These are phyloP conservation scores for Aspergillus fumigatus DNA, from an alignment of 2,329 filamentous ascomycete species.

Conservation along the genomic window DNA sequence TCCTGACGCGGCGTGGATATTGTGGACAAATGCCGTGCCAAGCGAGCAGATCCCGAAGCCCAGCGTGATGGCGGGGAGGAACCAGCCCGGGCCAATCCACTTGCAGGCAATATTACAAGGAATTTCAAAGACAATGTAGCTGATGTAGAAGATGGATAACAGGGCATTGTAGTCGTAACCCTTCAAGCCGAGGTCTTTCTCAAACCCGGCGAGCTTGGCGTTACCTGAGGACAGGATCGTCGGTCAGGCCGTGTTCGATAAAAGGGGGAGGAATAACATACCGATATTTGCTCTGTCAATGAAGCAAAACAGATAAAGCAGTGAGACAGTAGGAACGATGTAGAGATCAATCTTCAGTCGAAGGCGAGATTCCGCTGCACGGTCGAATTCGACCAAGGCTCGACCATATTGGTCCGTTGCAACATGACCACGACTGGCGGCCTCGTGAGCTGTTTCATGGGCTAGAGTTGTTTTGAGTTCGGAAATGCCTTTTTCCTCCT, in stretches of 20 bases:
- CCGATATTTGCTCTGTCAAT: constrained; percentile 72
- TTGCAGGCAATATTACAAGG: constrained; percentile 67
- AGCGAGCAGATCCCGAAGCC: constrained; percentile 62
- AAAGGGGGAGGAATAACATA: constrained; percentile 21
- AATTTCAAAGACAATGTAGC: constrained; percentile 69
- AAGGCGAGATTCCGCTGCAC: constrained; percentile 53
- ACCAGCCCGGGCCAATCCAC: constrained; percentile 67
- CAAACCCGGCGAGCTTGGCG: constrained; percentile 61
- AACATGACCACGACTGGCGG: constrained; percentile 42
- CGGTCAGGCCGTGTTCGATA: neutral
- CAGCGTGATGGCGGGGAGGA: constrained; percentile 58
- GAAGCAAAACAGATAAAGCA: constrained; percentile 69
- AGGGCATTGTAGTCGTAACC: constrained; percentile 66
- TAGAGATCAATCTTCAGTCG: constrained; percentile 62
- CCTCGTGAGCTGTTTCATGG: constrained; percentile 26
- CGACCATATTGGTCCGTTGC: constrained; percentile 51
- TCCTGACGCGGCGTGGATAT: constrained; percentile 49
- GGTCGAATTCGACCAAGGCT: constrained; percentile 52
- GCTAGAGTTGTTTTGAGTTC: constrained; percentile 15
- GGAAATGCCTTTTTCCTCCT: constrained; percentile 19
- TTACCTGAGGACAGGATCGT: constrained; percentile 49
- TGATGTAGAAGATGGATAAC: constrained; percentile 66
- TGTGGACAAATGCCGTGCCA: constrained; percentile 61
- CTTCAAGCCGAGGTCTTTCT: constrained; percentile 55
- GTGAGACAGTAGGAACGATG: constrained; percentile 60